Base-by-base conservation (phyloP, 176 grass and related monocot species). In the Raddia guianensis region DNA sequence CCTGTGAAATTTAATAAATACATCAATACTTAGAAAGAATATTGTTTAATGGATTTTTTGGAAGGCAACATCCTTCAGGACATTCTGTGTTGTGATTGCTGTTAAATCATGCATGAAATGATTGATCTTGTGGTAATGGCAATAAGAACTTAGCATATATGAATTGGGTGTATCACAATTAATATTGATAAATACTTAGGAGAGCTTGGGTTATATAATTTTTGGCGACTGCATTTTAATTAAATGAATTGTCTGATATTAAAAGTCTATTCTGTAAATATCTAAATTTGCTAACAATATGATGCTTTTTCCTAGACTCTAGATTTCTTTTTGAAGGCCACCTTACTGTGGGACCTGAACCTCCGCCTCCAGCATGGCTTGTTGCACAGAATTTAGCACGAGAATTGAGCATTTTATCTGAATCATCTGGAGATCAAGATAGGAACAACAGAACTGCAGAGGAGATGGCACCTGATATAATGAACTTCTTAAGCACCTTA, bases 251-350 rank as follows among this genome's bases (percentile, higher is more conserved):
- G 8, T 70, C 18, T 76, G 16, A 59, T 57, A 40, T 66, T 0
- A 19, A 70, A 76, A 64, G 14, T 50, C 8, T 65, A 49, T 4
- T 13, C 79, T 75, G n/a, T 80, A 11, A 46, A 72, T 59, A 20
- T 78, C 12, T 75, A 12, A 12, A 12, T 86, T 66, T 82, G 57
- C 67, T 78, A 79, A 86, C 56, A 74, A 86, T 40, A 56, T 89
- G 34, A 66, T 78, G 49, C 56, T 83, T 87, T 75, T 75, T 73
- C 33, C 64, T 83, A 95, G 96, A 95, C 77, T 70, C 79, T 47
- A 82, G 96, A 84, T 99, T 87, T 79, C 88, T 91, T 47, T 99
- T 99, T 82, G 96, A 99, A 89, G 96, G 92, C 50, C 96, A 99
- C 66, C 83, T 99, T 61, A 99, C 96, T 15, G 88, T 99, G 72